phyloP scores from a whole-genome alignment of 192 early-diverging fungal species.

The Diversispora epigaea region DNA sequence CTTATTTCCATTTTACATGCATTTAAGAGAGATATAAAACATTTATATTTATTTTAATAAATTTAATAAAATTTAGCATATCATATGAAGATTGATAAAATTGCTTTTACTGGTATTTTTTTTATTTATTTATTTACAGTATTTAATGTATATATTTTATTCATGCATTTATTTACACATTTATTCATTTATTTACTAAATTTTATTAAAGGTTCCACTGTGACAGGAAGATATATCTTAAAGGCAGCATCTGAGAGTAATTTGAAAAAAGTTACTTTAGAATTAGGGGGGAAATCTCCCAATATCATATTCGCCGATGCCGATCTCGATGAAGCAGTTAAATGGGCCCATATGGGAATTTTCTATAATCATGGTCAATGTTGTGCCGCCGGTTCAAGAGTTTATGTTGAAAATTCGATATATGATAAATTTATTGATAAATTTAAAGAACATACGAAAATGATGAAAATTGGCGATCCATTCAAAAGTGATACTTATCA shows the following conservation, averaged over 20 bases:
- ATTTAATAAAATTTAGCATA: not conserved
- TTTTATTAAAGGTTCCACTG: constrained; percentile 52
- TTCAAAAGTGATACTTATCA: constrained; percentile 55
- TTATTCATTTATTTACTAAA: not conserved
- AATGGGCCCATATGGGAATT: constrained; percentile 59
- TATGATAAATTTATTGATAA: constrained; percentile 68
- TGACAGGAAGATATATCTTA: constrained; percentile 65
- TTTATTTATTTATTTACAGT: not conserved
- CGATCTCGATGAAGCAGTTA: constrained; percentile 69
- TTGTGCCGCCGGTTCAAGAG: constrained; percentile 75
- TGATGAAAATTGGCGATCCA: constrained; percentile 72
- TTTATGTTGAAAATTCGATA: constrained; percentile 71
- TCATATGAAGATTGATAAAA: constrained; percentile 65
- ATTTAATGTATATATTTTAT: not conserved
- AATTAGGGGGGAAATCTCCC: constrained; percentile 90
- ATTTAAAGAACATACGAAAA: constrained; percentile 50
- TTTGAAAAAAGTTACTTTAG: constrained; percentile 76
- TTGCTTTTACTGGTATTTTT: constrained; percentile 74
- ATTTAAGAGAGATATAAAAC: too few relatives aligned
- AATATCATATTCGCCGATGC: constrained; percentile 77
- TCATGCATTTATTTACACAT: not conserved
- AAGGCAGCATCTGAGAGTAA: constrained; percentile 59
- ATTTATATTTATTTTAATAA: too few relatives aligned
- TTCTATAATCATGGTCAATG: constrained; percentile 88
- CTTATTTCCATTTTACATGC: too few relatives aligned